A percentile compares a stretch with the other conserved stretches of the same genome.
phyloP scores from a whole-genome alignment of 208 protist species.

The Trypanosoma conorhini region DNA sequence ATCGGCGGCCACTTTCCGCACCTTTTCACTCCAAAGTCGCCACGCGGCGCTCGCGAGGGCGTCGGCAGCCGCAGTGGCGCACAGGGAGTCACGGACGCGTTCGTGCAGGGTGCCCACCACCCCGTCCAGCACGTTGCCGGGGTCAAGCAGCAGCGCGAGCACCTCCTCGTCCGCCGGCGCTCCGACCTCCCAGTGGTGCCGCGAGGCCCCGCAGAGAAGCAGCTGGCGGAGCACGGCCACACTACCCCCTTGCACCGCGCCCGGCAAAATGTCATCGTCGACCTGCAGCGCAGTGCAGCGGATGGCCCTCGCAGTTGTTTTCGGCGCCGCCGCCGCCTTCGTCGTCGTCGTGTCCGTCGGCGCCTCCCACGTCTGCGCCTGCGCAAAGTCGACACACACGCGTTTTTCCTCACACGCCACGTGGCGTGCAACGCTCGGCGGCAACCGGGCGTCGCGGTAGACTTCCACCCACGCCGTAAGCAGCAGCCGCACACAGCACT shows the following conservation, averaged over 20 bases:
- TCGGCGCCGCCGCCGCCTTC: not conserved
- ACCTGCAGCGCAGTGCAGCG: slow-evolving; percentile 7
- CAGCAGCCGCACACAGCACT: slow-evolving; percentile 4
- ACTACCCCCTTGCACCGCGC: slow-evolving; percentile 4
- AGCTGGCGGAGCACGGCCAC: slow-evolving; percentile 17
- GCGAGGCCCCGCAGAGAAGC: slow-evolving; percentile 23
- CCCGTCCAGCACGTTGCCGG: slow-evolving; percentile 4
- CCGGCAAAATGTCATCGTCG: not conserved
- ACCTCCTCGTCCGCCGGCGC: not conserved
- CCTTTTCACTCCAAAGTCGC: slow-evolving; percentile 51
- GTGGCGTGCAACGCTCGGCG: not conserved
- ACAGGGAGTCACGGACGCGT: slow-evolving; percentile 26
- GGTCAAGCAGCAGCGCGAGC: not conserved
- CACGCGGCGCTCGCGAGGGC: slow-evolving; percentile 35
- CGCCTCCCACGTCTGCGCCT: not conserved
- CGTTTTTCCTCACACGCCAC: slow-evolving; percentile 2
- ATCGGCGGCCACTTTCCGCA: slow-evolving; percentile 4
- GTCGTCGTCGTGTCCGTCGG: not conserved
- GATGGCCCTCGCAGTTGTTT: slow-evolving; percentile 1
- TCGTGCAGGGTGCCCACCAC: slow-evolving; percentile 14
- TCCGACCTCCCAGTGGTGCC: not conserved
- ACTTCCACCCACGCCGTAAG: slow-evolving; percentile 7
- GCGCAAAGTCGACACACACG: slow-evolving; percentile 11
- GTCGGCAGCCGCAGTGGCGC: slow-evolving; percentile 30
- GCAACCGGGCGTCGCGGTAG: not conserved